Evolutionary conservation across 2,329 filamentous ascomycete species (phyloP), one percentile per base, ranked within the genome.

Genomic region (Huntiella bhutanensis): DNA sequence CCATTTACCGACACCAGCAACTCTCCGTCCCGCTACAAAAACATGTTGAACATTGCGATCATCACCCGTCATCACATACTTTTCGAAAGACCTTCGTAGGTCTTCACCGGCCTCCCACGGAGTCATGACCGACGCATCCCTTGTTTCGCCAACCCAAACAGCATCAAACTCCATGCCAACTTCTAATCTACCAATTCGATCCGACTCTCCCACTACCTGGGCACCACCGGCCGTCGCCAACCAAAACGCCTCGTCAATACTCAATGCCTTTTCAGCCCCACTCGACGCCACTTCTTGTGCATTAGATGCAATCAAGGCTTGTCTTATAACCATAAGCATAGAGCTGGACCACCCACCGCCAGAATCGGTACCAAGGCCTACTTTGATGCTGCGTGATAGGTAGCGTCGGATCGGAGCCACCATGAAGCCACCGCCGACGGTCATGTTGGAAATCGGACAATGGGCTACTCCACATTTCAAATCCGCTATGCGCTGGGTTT

Each of bases 21-120:
- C 56, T 41, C 49, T 49, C 19, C 60, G 56, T 1, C 73, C 73
- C 5, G 57, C 54, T 0, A 77, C 69, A 57, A 64, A 77, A 0
- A 78, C 75, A 15, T 63, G 55, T 0, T 56, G 54, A 44, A 78
- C 73, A 52, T 78, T 78, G 4, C 75, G 62, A 54, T 80, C 75
- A 54, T 79, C 75, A 0, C 72, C 75, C 2, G 73, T 77, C 71
- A 78, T 77, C 28, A 79, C 53, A 49, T 75, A 79, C 60, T 78
- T 79, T 47, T 78, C 72, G 49, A 77, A 71, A 13, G 75, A 59
- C 0, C 59, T 66, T 41, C 57, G 54, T 0, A 60, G 36, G 0
- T 58, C 58, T 43, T 78, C 73, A 0, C 58, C 59, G 0, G 70
- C 65, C 51, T 76, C 68, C 1, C 70, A 53, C 8, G 69, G 66